A percentile compares a stretch with the other conserved stretches of the same genome.
phyloP scores from a whole-genome alignment of 1,284 basidiomycete species.

The Microbotryum violaceum region DNA sequence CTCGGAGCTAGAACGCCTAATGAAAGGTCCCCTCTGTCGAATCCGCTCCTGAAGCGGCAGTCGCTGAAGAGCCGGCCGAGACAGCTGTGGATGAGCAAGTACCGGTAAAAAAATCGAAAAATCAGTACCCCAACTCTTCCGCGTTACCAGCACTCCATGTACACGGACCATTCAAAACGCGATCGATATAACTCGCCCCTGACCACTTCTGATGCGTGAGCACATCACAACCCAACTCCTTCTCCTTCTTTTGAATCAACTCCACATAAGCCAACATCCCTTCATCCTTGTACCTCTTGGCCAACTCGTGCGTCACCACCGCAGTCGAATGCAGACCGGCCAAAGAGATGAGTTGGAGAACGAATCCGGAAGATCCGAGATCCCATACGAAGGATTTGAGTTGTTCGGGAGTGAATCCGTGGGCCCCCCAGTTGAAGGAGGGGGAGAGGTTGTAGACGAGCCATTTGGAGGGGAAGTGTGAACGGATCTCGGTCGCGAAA shows the following conservation, averaged over 20 bases:
- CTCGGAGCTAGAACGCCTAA: not conserved
- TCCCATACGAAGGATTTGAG: conserved; percentile 87
- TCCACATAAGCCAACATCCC: conserved; percentile 84
- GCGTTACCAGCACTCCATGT: not conserved
- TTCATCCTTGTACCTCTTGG: conserved; percentile 45
- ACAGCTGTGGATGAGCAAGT: conserved; percentile 41
- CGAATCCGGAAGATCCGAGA: conserved; percentile 79
- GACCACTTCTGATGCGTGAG: conserved; percentile 89
- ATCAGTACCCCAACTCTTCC: not conserved
- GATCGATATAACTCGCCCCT: conserved; percentile 77
- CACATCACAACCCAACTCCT: conserved; percentile 83
- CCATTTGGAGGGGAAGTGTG: conserved; percentile 67
- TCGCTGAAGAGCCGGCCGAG: conserved; percentile 73
- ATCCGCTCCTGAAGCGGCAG: conserved; percentile 68
- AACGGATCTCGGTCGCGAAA: conserved; percentile 69
- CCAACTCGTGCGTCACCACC: conserved; percentile 67
- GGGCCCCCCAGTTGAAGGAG: conserved; percentile 83
- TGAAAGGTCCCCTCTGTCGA: conserved; percentile 73
- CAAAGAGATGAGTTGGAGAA: conserved; percentile 74
- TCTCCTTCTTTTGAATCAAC: conserved; percentile 75
- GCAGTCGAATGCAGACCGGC: conserved; percentile 83
- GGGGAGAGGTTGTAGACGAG: conserved; percentile 93
- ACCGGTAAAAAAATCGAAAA: not conserved
- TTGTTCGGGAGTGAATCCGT: conserved; percentile 63
- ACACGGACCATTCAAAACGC: conserved; percentile 36